Percentiles rank a stretch among this genome's conserved stretches.
phyloP scores from a whole-genome alignment of 768 basidiomycete genomes.

The Trametes meyenii region DNA sequence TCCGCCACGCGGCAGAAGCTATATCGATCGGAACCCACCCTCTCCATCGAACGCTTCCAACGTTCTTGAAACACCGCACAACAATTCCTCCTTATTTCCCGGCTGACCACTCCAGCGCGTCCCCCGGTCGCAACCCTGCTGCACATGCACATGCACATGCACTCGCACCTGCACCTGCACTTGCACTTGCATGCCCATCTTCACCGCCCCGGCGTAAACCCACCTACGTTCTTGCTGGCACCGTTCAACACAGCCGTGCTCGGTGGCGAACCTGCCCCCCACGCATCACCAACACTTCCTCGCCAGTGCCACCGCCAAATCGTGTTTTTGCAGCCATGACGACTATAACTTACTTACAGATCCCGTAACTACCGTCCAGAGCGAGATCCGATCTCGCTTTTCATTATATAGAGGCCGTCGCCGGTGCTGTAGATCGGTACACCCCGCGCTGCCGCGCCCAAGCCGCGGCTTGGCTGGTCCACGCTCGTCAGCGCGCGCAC shows the following conservation, averaged over 20 bases:
- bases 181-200: neutral
- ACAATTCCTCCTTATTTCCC: constrained; percentile 7
- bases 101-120: constrained; percentile 5
- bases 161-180: neutral
- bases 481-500: neutral
- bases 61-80: constrained; percentile 20
- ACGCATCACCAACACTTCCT: constrained; percentile 14
- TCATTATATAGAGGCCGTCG: constrained; percentile 9
- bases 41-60: neutral
- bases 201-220: too few species aligned
- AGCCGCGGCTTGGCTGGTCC: neutral
- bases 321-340: constrained; percentile 22
- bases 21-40: constrained; percentile 21
- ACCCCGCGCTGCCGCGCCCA: neutral
- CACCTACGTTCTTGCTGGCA: constrained; percentile 9
- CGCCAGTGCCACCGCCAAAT: constrained; percentile 6
- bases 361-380: constrained; percentile 7
- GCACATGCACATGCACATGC: neutral
- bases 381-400: constrained; percentile 21
- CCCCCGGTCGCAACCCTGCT: neutral
- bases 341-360: constrained; percentile 14
- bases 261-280: neutral
- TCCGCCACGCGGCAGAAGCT: constrained; percentile 21
- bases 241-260: neutral
- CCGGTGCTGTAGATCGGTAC: constrained; percentile 4